Evolutionary conservation across 2,329 filamentous ascomycete species (phyloP).

Genomic region (Ploettnerulaceae sp.): DNA sequence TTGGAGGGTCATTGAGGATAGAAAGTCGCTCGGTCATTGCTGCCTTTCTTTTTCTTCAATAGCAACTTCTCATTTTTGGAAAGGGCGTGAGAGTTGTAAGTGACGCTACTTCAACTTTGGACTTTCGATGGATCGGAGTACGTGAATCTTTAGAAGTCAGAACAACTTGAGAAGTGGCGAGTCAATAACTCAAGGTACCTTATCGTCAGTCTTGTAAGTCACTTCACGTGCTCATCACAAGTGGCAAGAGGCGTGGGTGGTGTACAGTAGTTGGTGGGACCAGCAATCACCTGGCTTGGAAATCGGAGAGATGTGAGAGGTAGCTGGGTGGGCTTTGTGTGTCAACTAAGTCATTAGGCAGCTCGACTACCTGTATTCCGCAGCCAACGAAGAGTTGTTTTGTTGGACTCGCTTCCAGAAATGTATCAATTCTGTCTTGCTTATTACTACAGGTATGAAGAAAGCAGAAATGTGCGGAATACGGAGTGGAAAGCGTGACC

Average conservation of each 20-base stretch:
- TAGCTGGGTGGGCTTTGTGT: background rate
- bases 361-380: background rate
- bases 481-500: background rate
- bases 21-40: conserved; percentile 39
- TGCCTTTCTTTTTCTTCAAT: background rate
- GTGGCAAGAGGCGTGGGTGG: too few relatives aligned
- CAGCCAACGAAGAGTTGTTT: background rate
- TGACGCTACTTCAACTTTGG: too few relatives aligned
- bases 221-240: conserved; percentile 3
- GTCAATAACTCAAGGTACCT: background rate
- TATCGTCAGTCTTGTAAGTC: background rate
- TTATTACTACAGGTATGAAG: background rate
- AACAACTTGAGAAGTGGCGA: background rate
- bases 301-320: background rate
- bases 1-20: conserved; percentile 53
- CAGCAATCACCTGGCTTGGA: conserved; percentile 5
- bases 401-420: background rate
- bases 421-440: too few relatives aligned
- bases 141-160: background rate
- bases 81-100: background rate
- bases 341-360: background rate
- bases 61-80: conserved; percentile 12
- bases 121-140: background rate
- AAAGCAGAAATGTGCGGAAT: background rate
- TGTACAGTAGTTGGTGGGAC: background rate